phyloP scores from a whole-genome alignment of 2,329 filamentous ascomycete genomes.

The Monilinia vaccinii-corymbosi region DNA sequence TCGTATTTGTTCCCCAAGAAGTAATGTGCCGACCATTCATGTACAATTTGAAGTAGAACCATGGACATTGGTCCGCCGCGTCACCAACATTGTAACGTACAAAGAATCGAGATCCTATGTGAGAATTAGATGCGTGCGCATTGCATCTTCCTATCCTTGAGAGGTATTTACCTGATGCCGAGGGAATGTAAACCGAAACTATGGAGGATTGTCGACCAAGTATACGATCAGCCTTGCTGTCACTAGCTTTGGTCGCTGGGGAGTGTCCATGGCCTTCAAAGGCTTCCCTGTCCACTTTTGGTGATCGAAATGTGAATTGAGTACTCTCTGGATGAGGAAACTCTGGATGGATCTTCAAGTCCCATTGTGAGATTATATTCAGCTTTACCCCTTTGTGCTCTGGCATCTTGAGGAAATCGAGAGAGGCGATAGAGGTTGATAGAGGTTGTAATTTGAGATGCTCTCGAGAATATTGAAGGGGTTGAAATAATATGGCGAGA shows the following conservation, averaged over 20 bases:
- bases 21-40: slow-evolving; percentile 45
- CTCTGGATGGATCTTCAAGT: slow-evolving; percentile 37
- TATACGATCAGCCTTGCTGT: slow-evolving; percentile 25
- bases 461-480: background rate
- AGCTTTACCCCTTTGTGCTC: slow-evolving; percentile 23
- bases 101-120: slow-evolving; percentile 43
- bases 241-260: slow-evolving; percentile 14
- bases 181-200: slow-evolving; percentile 49
- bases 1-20: slow-evolving; percentile 42
- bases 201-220: slow-evolving; percentile 30
- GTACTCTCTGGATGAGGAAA: slow-evolving; percentile 46
- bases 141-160: background rate
- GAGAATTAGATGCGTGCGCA: slow-evolving; percentile 1
- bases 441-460: background rate
- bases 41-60: slow-evolving; percentile 45
- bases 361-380: slow-evolving; percentile 22
- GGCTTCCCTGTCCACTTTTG: background rate
- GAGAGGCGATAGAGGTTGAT: background rate
- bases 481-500: background rate
- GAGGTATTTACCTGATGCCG: slow-evolving; percentile 37
- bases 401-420: slow-evolving; percentile 20
- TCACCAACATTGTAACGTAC: slow-evolving; percentile 38
- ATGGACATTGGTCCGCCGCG: slow-evolving; percentile 29
- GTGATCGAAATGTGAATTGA: slow-evolving; percentile 32
- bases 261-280: background rate